A percentile compares a stretch with the other conserved stretches of the same genome.
These are phyloP conservation scores for Epichloe festucae DNA, from an alignment of 2,329 filamentous ascomycete genomes.

Conservation along the genomic window DNA sequence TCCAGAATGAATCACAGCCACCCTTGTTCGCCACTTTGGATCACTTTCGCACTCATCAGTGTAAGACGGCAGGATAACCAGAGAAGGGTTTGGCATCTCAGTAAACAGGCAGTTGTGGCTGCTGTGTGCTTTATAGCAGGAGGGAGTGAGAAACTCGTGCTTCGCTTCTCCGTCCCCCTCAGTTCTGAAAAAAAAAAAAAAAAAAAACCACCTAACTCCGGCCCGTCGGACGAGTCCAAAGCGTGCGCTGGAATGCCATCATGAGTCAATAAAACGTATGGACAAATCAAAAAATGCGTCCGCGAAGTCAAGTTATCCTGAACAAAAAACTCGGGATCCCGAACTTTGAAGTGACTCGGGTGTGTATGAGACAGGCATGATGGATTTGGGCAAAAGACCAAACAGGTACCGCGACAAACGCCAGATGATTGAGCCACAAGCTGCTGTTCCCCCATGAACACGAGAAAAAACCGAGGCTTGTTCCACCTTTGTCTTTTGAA, in stretches of 20 bases:
- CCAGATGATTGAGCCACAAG: too few relatives aligned
- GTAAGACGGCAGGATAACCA: background rate
- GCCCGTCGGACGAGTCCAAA: background rate
- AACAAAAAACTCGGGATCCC: background rate
- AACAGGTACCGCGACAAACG: background rate
- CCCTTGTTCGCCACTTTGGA: background rate
- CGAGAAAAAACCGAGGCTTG: too few relatives aligned
- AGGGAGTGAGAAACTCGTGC: background rate
- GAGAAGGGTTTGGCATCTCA: background rate
- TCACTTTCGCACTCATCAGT: background rate
- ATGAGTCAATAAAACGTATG: background rate
- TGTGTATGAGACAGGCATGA: background rate
- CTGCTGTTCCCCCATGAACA: too few relatives aligned
- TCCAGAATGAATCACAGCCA: background rate
- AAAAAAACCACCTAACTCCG: too few relatives aligned
- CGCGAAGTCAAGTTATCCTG: background rate
- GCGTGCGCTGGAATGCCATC: background rate
- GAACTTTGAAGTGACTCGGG: background rate
- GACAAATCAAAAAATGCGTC: background rate
- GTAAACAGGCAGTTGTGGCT: background rate
- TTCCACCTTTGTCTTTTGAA: background rate
- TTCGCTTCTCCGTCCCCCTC: background rate
- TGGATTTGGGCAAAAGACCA: background rate
- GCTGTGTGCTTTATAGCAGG: background rate
- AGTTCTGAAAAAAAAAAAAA: background rate